phyloP scores from a whole-genome alignment of 805 yeast genomes.

The Candida sithepensis region DNA sequence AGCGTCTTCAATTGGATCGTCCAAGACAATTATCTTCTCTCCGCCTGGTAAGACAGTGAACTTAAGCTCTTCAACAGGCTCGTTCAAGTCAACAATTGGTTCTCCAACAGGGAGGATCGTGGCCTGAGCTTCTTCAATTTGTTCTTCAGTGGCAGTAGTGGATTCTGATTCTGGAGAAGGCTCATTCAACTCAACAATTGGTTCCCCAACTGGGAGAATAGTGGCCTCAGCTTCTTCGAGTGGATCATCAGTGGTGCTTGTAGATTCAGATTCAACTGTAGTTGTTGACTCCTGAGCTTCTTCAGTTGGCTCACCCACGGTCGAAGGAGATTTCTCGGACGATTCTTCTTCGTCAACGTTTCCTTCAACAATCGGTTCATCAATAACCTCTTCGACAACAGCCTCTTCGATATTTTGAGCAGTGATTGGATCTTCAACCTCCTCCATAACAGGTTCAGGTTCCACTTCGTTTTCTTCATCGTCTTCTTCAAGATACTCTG shows the following conservation, averaged over 20 bases:
- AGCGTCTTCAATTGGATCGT: too few species aligned
- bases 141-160: not conserved
- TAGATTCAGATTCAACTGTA: not conserved
- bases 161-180: not conserved
- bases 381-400: constrained; percentile 3
- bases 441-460: too few species aligned
- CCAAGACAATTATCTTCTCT: too few species aligned
- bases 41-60: too few species aligned
- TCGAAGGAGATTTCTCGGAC: not conserved
- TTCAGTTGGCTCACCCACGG: not conserved
- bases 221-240: too few species aligned
- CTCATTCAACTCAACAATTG: not conserved
- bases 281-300: too few species aligned
- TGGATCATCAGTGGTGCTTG: not conserved
- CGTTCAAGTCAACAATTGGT: not conserved
- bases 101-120: constrained; percentile 1
- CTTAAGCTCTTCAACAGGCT: not conserved
- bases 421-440: too few species aligned
- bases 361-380: constrained; percentile 5
- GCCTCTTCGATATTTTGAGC: constrained; percentile 2
- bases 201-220: not conserved
- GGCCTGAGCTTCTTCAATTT: constrained; percentile 4
- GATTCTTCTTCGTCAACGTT: constrained; percentile 1
- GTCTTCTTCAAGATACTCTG: constrained; percentile 3
- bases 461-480: not conserved